These are phyloP conservation scores for Takashimella tepidaria DNA, from an alignment of 1,284 basidiomycete species.

Conservation along the genomic window DNA sequence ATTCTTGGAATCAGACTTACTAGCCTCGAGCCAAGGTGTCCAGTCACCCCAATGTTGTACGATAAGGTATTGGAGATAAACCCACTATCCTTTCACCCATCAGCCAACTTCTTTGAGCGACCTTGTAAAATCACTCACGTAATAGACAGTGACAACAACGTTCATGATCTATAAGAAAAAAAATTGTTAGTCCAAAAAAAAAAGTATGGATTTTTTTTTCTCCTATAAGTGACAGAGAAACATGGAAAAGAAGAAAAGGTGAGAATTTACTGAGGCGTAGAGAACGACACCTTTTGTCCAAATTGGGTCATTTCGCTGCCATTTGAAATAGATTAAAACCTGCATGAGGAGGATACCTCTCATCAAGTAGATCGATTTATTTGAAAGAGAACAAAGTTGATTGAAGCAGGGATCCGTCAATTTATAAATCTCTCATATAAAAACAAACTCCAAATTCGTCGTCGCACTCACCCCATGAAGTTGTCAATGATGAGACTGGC, in stretches of 20 bases:
- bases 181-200: no score
- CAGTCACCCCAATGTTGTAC: conserved; percentile 23
- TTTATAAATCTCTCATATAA: no score
- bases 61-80: conserved; percentile 24
- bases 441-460: neutral
- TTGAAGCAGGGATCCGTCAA: neutral
- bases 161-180: no score
- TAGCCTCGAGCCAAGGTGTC: conserved; percentile 24
- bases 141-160: conserved; percentile 19
- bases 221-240: no score
- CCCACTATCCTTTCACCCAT: conserved; percentile 7
- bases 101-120: no score
- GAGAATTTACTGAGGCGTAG: conserved; percentile 4
- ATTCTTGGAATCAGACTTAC: no score
- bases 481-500: conserved; percentile 19
- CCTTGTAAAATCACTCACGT: conserved; percentile 4
- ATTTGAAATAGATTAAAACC: conserved; percentile 17
- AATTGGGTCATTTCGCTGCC: conserved; percentile 17
- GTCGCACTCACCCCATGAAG: conserved; percentile 17
- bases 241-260: no score
- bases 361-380: no score
- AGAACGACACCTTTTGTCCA: conserved; percentile 24
- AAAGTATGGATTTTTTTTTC: no score
- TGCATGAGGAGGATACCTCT: conserved; percentile 22
- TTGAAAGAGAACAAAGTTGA: neutral